Evolutionary conservation across 441 rosid species (phyloP).

Genomic region (Gossypium schwendimanii): DNA sequence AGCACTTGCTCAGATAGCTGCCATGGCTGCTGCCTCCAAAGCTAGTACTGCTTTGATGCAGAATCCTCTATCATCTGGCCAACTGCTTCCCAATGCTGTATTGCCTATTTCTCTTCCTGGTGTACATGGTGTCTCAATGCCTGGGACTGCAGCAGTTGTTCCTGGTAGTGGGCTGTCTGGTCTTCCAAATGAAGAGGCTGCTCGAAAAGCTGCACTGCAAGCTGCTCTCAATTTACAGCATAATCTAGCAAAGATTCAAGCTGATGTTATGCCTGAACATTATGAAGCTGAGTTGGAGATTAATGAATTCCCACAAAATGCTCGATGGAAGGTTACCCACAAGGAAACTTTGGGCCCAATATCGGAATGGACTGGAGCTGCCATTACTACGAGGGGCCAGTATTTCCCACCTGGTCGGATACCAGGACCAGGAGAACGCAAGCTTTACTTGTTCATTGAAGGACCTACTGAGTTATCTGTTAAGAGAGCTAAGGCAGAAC

Average conservation of each 20-base stretch:
- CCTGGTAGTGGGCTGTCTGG: conserved; percentile 36
- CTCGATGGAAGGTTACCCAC: conserved; percentile 97
- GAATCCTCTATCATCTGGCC: conserved; percentile 24
- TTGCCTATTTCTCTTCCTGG: conserved; percentile 38
- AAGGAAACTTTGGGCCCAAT: conserved; percentile 93
- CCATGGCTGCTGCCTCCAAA: conserved; percentile 52
- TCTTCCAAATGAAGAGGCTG: conserved; percentile 55
- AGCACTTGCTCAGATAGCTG: conserved; percentile 62
- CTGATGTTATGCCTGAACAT: conserved; percentile 93
- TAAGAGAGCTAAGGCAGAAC: conserved; percentile 75
- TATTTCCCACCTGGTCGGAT: conserved; percentile 56
- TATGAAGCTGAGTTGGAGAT: conserved; percentile 92
- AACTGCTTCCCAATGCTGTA: conserved; percentile 30
- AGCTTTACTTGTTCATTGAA: conserved; percentile 83
- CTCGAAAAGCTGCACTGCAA: conserved; percentile 79
- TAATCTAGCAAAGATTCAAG: conserved; percentile 85
- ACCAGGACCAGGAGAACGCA: conserved; percentile 73
- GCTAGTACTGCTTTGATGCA: conserved; percentile 24
- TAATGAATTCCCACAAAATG: conserved; percentile 90
- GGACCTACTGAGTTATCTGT: conserved; percentile 84
- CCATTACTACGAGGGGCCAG: conserved; percentile 87
- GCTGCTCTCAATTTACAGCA: conserved; percentile 87
- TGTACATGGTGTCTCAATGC: conserved; percentile 22
- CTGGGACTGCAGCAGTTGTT: conserved; percentile 31
- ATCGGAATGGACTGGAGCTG: conserved; percentile 97